Conservation (phyloP, 2,329 filamentous ascomycete species). For the Ophiostoma sp. region DNA sequence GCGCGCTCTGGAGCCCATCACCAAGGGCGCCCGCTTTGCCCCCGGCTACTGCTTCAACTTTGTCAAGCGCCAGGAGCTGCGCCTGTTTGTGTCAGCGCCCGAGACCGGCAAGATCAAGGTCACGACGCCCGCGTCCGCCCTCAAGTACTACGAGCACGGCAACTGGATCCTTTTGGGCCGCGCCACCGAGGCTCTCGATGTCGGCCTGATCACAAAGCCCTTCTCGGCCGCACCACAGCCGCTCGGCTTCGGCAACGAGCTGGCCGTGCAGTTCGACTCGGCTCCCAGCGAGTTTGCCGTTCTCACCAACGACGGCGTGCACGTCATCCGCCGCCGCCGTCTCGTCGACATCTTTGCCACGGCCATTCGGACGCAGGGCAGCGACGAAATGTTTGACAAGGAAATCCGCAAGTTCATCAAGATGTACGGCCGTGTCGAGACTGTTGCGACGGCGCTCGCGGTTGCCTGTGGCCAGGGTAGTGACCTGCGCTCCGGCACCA, state of each 20-base stretch:
- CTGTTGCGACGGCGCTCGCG: constrained; percentile 81
- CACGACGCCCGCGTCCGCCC: constrained; percentile 46
- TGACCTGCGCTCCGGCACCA: constrained; percentile 65
- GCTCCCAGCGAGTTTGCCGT: constrained; percentile 79
- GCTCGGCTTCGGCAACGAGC: constrained; percentile 84
- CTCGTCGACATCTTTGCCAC: constrained; percentile 90
- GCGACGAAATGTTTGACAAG: constrained; percentile 73
- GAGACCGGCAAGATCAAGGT: constrained; percentile 80
- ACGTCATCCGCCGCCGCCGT: constrained; percentile 74
- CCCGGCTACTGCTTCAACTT: constrained; percentile 92
- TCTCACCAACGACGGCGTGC: constrained; percentile 84
- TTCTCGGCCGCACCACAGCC: constrained; percentile 65
- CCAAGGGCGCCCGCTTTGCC: constrained; percentile 59
- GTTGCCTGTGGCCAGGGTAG: constrained; percentile 92
- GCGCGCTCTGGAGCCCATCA: constrained; percentile 45
- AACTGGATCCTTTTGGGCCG: constrained; percentile 68
- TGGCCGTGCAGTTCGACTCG: constrained; percentile 92
- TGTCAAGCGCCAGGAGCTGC: constrained; percentile 40
- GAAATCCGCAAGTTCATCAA: constrained; percentile 80
- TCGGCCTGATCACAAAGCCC: constrained; percentile 68
- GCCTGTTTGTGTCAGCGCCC: constrained; percentile 78
- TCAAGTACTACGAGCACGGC: constrained; percentile 70
- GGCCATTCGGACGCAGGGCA: constrained; percentile 65
- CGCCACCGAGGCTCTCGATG: constrained; percentile 64
- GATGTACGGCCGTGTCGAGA: constrained; percentile 82